phyloP scores from a whole-genome alignment of 805 yeast species.

The Spathaspora boniae region DNA sequence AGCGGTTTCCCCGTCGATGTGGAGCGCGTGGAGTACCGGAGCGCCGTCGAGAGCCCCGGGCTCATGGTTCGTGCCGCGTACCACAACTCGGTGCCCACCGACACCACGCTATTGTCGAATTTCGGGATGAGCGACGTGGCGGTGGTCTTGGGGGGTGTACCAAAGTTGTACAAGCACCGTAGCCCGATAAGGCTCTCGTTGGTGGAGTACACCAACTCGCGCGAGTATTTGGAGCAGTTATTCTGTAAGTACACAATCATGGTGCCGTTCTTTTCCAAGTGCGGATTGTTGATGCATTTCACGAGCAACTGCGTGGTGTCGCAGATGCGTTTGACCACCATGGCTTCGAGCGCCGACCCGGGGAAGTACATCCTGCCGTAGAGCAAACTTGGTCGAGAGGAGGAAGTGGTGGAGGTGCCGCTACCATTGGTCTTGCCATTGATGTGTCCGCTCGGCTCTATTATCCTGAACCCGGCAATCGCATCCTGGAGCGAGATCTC shows the following conservation, averaged over 20 bases:
- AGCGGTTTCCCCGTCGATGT: constrained; percentile 86
- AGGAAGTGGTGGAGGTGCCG: constrained; percentile 36
- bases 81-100: constrained; percentile 86
- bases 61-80: constrained; percentile 78
- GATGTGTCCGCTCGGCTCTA: constrained; percentile 37
- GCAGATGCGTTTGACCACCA: constrained; percentile 66
- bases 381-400: no score
- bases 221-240: constrained; percentile 57
- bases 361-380: constrained; percentile 92
- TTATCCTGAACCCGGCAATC: constrained; percentile 61
- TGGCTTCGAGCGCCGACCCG: constrained; percentile 80
- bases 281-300: constrained; percentile 71
- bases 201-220: constrained; percentile 77
- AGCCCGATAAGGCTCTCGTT: constrained; percentile 82
- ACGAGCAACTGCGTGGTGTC: constrained; percentile 60
- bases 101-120: constrained; percentile 60
- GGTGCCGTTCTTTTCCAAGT: constrained; percentile 49
- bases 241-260: constrained; percentile 71
- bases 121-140: constrained; percentile 35
- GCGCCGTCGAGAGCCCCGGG: constrained; percentile 85
- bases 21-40: constrained; percentile 81
- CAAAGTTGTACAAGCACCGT: constrained; percentile 70
- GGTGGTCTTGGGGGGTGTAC: constrained; percentile 20
- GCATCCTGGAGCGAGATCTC: constrained; percentile 61
- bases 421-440: constrained; percentile 2